Conservation (phyloP, 495 filamentous ascomycete species). For the Tuber calosporum region DNA sequence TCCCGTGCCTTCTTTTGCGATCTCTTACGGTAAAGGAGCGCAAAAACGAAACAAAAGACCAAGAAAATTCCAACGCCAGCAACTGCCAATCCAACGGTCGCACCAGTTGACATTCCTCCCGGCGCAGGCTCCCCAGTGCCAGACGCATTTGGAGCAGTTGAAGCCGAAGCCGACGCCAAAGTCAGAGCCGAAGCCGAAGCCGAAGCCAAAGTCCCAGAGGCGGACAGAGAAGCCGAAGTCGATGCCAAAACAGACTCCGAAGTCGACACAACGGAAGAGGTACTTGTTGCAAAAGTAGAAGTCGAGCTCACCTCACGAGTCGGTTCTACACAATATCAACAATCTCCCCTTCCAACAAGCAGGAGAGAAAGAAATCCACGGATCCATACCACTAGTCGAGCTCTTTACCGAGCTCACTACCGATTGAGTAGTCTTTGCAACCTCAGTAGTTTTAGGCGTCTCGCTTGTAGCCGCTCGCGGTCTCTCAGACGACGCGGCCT, state of each 20-base stretch:
- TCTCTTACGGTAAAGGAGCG: conserved; percentile 63
- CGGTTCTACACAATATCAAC: conserved; percentile 7
- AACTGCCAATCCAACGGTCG: conserved; percentile 77
- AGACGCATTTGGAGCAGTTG: conserved; percentile 27
- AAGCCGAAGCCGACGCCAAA: neutral
- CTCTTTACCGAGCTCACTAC: conserved; percentile 19
- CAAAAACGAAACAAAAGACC: conserved; percentile 53
- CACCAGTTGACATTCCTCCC: conserved; percentile 55
- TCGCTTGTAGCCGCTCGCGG: conserved; percentile 14
- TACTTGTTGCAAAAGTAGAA: conserved; percentile 24
- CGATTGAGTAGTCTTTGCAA: conserved; percentile 18
- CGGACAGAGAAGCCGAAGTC: conserved; percentile 25
- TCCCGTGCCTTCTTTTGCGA: conserved; percentile 51
- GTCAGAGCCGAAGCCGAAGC: conserved; percentile 41
- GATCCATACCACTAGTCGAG: conserved; percentile 12
- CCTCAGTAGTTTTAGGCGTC: conserved; percentile 20
- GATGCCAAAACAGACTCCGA: conserved; percentile 11
- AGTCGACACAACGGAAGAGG: conserved; percentile 24
- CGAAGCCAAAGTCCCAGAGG: conserved; percentile 36
- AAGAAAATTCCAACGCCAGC: conserved; percentile 63
- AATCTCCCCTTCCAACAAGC: neutral
- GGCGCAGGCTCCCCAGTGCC: conserved; percentile 41
- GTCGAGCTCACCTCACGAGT: neutral
- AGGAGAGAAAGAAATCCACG: neutral
- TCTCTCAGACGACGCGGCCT: conserved; percentile 19